Conservation (phyloP, 352 stramenopile genomes). For the Plasmopara muralis region DNA sequence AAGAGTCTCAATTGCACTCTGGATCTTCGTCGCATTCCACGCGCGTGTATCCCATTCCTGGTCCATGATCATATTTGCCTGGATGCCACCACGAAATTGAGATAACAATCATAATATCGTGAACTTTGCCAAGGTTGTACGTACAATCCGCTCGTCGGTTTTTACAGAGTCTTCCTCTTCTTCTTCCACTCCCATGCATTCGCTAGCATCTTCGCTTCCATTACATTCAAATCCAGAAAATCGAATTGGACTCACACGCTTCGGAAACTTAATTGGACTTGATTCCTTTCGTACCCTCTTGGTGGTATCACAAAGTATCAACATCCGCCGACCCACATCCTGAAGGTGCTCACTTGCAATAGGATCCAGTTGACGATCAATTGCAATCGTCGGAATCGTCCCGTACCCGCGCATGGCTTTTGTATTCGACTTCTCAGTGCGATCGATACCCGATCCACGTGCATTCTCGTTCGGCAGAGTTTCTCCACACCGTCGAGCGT, state of each 20-base stretch:
- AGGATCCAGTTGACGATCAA: slow-evolving; percentile 38
- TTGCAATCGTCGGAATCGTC: slow-evolving; percentile 45
- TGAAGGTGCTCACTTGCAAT: slow-evolving; percentile 40
- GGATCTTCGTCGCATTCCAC: slow-evolving; percentile 59
- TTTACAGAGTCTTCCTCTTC: slow-evolving; percentile 18
- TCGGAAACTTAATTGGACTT: slow-evolving; percentile 24
- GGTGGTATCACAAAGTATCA: slow-evolving; percentile 45
- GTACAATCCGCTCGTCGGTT: slow-evolving; percentile 48
- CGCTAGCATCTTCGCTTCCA: slow-evolving; percentile 23
- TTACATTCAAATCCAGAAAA: too few relatives aligned
- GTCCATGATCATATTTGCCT: slow-evolving; percentile 73
- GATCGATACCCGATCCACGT: slow-evolving; percentile 39
- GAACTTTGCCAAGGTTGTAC: slow-evolving; percentile 9
- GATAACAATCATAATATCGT: background rate
- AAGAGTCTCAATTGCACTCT: slow-evolving; percentile 52
- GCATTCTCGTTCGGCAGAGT: slow-evolving; percentile 39
- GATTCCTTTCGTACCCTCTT: slow-evolving; percentile 28
- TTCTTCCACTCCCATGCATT: slow-evolving; percentile 15
- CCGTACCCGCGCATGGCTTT: slow-evolving; percentile 48
- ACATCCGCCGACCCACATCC: slow-evolving; percentile 48
- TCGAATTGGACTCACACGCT: background rate
- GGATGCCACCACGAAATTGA: background rate
- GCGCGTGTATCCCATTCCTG: slow-evolving; percentile 73
- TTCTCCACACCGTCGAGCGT: slow-evolving; percentile 13
- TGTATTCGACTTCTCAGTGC: slow-evolving; percentile 42